Base-by-base conservation (phyloP, 1,284 basidiomycete species). In the Peniophora sp. region DNA sequence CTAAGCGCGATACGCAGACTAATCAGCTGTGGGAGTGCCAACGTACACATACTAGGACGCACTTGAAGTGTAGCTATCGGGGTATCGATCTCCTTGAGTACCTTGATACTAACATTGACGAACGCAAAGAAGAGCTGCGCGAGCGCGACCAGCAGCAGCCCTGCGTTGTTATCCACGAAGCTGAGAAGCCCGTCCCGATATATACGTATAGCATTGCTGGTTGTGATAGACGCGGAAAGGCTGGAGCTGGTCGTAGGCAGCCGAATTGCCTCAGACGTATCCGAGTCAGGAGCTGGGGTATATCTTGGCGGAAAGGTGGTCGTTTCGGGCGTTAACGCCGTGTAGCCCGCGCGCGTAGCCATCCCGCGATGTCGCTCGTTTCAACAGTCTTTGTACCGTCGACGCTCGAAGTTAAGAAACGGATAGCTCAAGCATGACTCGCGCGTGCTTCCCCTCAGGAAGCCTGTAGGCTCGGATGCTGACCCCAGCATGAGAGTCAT, bases 81-180 rank as follows among this genome's bases (percentile, higher is more conserved):
- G 9, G 77, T 72, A 54, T 83, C 78, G 11, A 83, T 66, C 24
- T 66, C 68, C 58, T 81, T 78, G 56, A 87, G 62, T 49, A 71
- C 71, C 65, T 87, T 86, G 52, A 84, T 83, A 17, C 72, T 69
- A 2, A 80, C 71, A 52, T 79, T 79, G 75, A 82, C 81, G 24
- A 74, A 58, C 3, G 82, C 74, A 50, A 83, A 81, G 63, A 85
- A 85, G 14, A 75, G 69, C 61, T 86, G 80, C 10, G 82, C 69
- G 1, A 68, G 65, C 17, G 76, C 75, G 27, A 89, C 73, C 25
- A 86, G 67, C 27, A 85, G 64, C 50, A 89, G 61, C 14, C 85
- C 86, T 2, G 72, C 65, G 62, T 89, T 89, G 50, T 64, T 63
- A 39, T 61, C 51, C 50, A 64, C 50, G 8, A 61, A 50, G 14